Evolutionary conservation across 2,329 filamentous ascomycete species (phyloP).

Genomic region (Calonectria ilicicola): DNA sequence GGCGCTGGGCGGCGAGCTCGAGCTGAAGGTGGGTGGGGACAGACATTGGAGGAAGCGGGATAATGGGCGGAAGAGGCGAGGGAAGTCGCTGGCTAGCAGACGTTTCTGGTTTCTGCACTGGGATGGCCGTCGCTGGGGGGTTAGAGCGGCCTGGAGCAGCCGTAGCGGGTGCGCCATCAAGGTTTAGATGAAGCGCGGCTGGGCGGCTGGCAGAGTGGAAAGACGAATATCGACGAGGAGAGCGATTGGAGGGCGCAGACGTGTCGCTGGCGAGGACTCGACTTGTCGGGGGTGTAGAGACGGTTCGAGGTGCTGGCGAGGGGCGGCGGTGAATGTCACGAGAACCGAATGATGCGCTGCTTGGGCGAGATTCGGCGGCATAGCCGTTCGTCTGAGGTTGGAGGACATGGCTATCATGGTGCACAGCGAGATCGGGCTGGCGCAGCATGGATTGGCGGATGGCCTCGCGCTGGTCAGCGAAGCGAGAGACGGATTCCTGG

Average conservation of each 20-base stretch:
- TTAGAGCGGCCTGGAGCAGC: slow-evolving; percentile 34
- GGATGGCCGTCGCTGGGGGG: slow-evolving; percentile 42
- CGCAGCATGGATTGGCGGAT: slow-evolving; percentile 45
- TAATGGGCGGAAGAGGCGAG: slow-evolving; percentile 65
- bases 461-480: slow-evolving; percentile 45
- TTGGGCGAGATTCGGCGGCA: slow-evolving; percentile 38
- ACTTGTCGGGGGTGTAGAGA: slow-evolving; percentile 65
- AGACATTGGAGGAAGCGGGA: slow-evolving; percentile 75
- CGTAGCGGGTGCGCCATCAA: slow-evolving; percentile 39
- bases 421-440: slow-evolving; percentile 36
- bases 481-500: slow-evolving; percentile 49
- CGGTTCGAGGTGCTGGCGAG: slow-evolving; percentile 53
- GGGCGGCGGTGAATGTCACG: slow-evolving; percentile 47
- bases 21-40: slow-evolving; percentile 74
- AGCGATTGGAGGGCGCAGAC: slow-evolving; percentile 43
- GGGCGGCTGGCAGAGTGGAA: slow-evolving; percentile 60
- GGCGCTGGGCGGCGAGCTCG: slow-evolving; percentile 71
- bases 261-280: slow-evolving; percentile 49
- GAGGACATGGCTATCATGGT: slow-evolving; percentile 18
- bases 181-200: slow-evolving; percentile 58
- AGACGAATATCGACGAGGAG: slow-evolving; percentile 63
- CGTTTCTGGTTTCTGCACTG: slow-evolving; percentile 34
- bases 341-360: slow-evolving; percentile 2
- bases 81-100: slow-evolving; percentile 48
- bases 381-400: slow-evolving; percentile 40